phyloP scores from a whole-genome alignment of 345 rosid genomes.

The Salix purpurea region DNA sequence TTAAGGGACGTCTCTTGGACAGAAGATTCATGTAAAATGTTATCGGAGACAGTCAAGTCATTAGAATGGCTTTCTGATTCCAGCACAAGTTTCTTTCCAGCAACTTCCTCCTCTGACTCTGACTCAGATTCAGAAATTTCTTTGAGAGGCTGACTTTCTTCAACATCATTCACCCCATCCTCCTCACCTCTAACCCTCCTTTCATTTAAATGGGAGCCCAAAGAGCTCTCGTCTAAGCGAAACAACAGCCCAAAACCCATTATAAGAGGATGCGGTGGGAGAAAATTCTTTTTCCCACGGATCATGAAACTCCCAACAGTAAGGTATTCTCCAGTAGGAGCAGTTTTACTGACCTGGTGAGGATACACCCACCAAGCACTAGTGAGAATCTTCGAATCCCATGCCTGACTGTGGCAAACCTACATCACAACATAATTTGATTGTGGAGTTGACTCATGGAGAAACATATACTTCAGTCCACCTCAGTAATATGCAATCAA shows the following conservation, averaged over 20 bases:
- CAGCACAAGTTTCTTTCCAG: constrained; percentile 19
- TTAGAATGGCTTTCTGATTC: constrained; percentile 12
- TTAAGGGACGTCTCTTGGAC: constrained; percentile 20
- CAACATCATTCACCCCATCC: constrained; percentile 61
- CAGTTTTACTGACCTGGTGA: constrained; percentile 96
- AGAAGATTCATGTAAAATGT: constrained; percentile 24
- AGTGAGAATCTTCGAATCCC: constrained; percentile 98
- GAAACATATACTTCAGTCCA: constrained; percentile 3
- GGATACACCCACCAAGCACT: constrained; percentile 99
- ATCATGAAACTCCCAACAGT: constrained; percentile 99
- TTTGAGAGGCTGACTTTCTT: constrained; percentile 40
- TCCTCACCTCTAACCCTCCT: constrained; percentile 96
- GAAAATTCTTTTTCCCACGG: constrained; percentile 94
- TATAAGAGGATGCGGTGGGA: constrained; percentile 94
- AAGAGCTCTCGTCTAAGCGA: constrained; percentile 96
- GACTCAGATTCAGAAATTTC: constrained; percentile 61
- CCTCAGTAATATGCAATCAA: not conserved
- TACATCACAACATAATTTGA: constrained; percentile 23
- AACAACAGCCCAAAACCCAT: constrained; percentile 97
- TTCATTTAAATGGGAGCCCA: constrained; percentile 95
- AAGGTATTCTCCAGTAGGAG: constrained; percentile 99
- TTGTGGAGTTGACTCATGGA: constrained; percentile 4
- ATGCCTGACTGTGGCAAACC: constrained; percentile 98
- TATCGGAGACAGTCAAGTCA: constrained; percentile 7
- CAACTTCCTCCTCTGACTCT: constrained; percentile 43